Percentiles rank a stretch among this genome's conserved stretches.
phyloP scores from a whole-genome alignment of 2,329 filamentous ascomycete genomes.

The Fusarium denticulatum region DNA sequence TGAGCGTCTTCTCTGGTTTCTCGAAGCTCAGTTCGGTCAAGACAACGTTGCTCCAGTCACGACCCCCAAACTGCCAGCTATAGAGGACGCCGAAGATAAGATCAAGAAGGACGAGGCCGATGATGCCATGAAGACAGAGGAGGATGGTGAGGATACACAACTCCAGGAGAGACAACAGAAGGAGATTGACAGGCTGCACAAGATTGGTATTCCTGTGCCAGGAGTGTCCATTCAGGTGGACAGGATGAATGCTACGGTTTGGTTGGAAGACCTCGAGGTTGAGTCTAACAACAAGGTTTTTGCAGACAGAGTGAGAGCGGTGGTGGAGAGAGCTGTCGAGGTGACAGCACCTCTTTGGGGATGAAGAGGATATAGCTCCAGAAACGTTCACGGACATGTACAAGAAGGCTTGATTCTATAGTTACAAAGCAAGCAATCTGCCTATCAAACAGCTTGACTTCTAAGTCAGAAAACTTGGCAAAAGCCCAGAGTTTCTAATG shows the following conservation, averaged over 20 bases:
- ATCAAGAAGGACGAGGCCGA: constrained; percentile 51
- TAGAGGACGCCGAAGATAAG: constrained; percentile 49
- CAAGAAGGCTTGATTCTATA: background rate
- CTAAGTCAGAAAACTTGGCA: constrained; percentile 10
- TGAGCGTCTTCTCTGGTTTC: constrained; percentile 89
- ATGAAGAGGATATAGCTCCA: constrained; percentile 36
- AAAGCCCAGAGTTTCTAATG: constrained; percentile 37
- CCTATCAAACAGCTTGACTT: background rate
- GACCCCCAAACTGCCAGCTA: constrained; percentile 63
- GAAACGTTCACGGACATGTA: background rate
- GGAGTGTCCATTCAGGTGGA: constrained; percentile 89
- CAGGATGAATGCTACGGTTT: constrained; percentile 86
- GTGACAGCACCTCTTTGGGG: constrained; percentile 80
- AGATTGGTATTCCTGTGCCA: constrained; percentile 88
- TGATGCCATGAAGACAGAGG: constrained; percentile 48
- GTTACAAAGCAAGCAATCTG: background rate
- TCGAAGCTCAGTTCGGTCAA: constrained; percentile 93
- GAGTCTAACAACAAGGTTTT: constrained; percentile 84
- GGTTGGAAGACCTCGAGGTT: constrained; percentile 91
- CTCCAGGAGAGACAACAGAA: constrained; percentile 67
- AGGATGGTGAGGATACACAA: constrained; percentile 54
- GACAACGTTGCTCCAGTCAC: constrained; percentile 84
- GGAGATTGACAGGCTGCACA: constrained; percentile 82
- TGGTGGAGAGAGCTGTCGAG: constrained; percentile 90
- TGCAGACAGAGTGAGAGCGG: constrained; percentile 84